phyloP scores from a whole-genome alignment of 805 yeast species.

The Kuraishia hungarica region DNA sequence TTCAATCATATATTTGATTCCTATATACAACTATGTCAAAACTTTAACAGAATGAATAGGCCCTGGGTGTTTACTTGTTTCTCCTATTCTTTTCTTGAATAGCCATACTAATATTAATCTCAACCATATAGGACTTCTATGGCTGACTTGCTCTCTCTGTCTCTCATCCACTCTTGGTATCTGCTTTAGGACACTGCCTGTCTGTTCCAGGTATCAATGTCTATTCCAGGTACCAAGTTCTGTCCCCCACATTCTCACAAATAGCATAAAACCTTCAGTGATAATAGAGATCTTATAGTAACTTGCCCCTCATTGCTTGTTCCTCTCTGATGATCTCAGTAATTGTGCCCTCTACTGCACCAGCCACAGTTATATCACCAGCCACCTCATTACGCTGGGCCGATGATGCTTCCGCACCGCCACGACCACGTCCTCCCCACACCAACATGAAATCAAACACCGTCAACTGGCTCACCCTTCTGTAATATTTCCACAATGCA shows the following conservation, averaged over 20 bases:
- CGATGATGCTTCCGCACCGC: not conserved
- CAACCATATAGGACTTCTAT: no score
- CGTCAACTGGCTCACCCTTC: constrained; percentile 20
- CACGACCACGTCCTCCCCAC: not conserved
- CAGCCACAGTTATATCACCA: not conserved
- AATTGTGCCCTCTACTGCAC: not conserved
- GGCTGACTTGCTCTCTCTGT: no score
- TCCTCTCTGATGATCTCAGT: not conserved
- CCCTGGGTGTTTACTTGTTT: not conserved
- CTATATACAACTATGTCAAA: not conserved
- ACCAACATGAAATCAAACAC: constrained; percentile 22
- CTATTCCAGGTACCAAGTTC: no score
- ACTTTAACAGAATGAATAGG: no score
- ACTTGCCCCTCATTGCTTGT: not conserved
- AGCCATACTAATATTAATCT: no score
- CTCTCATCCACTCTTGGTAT: no score
- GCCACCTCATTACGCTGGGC: no score
- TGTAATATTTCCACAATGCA: constrained; percentile 24
- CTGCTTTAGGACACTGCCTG: no score
- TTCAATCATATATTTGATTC: no score
- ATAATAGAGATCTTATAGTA: not conserved
- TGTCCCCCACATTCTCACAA: no score
- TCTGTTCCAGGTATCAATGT: no score
- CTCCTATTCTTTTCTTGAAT: not conserved
- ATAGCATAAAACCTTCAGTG: no score